These are phyloP conservation scores for Vanrija humicola DNA, from an alignment of 1,284 basidiomycete genomes.

Conservation along the genomic window DNA sequence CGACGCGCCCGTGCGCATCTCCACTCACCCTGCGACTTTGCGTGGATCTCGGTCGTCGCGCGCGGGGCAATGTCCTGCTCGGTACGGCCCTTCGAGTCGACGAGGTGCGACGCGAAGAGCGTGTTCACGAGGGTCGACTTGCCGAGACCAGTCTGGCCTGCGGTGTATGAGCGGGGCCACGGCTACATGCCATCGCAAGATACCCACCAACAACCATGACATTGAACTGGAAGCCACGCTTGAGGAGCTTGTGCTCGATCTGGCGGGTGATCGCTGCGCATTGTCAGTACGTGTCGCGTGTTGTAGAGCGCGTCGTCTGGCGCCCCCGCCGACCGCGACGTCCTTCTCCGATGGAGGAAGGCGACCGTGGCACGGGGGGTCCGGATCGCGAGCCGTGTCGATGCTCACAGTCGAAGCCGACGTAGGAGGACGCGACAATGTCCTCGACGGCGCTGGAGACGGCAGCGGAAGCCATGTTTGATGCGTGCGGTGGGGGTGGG, in stretches of 20 bases:
- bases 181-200: neutral
- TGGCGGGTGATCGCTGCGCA: conserved; percentile 76
- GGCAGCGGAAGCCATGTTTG: conserved; percentile 29
- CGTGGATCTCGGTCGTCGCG: conserved; percentile 94
- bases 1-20: neutral
- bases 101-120: conserved; percentile 94
- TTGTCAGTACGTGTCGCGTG: neutral
- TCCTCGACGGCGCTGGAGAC: conserved; percentile 51
- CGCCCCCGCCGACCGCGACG: neutral
- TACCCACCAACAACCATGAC: conserved; percentile 86
- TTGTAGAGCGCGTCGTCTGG: neutral
- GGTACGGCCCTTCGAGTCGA: conserved; percentile 93
- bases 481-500: neutral
- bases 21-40: conserved; percentile 82
- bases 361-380: neutral
- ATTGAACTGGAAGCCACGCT: conserved; percentile 99
- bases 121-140: conserved; percentile 99
- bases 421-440: conserved; percentile 80
- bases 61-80: conserved; percentile 80
- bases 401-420: conserved; percentile 74
- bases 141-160: conserved; percentile 94
- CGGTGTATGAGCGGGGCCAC: neutral
- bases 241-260: conserved; percentile 98
- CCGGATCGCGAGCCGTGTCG: neutral
- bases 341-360: neutral